Evolutionary conservation across 169 alveolate genomes (phyloP).

Genomic region (Cryptosporidium xiaoi): DNA sequence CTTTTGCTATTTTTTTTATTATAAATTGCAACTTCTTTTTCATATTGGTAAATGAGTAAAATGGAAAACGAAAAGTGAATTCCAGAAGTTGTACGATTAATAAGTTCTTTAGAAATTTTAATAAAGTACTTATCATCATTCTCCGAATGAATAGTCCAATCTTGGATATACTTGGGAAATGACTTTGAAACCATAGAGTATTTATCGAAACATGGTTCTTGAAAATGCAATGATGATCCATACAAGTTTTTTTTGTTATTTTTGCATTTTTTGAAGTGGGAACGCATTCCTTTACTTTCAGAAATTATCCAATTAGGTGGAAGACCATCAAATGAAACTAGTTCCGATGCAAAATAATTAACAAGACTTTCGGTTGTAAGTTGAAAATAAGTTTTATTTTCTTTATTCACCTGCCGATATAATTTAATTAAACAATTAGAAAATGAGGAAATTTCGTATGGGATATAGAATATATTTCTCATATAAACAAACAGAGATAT

Average conservation of each 20-base stretch:
- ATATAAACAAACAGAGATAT: slow-evolving; percentile 14
- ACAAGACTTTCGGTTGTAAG: slow-evolving; percentile 21
- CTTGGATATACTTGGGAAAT: slow-evolving; percentile 3
- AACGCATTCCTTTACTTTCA: neutral
- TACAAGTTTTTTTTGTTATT: neutral
- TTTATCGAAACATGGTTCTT: slow-evolving; percentile 33
- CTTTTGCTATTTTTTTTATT: too few relatives aligned
- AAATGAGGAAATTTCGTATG: slow-evolving; percentile 24
- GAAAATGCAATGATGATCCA: neutral
- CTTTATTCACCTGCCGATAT: neutral
- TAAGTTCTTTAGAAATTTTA: too few relatives aligned
- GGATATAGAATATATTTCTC: slow-evolving; percentile 27
- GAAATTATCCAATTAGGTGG: slow-evolving; percentile 25
- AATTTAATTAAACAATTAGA: slow-evolving; percentile 8
- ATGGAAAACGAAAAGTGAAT: too few relatives aligned
- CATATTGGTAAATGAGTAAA: too few relatives aligned
- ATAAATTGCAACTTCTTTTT: too few relatives aligned
- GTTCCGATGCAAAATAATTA: neutral
- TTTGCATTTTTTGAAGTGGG: slow-evolving; percentile 12
- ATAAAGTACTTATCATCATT: too few relatives aligned
- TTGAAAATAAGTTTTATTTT: slow-evolving; percentile 21
- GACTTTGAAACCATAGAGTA: neutral
- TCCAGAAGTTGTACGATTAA: too few relatives aligned
- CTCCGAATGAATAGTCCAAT: neutral
- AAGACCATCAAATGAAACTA: neutral